A percentile compares a stretch with the other conserved stretches of the same genome.
Evolutionary conservation across 2,329 filamentous ascomycete species (phyloP).

Genomic region (Fusarium gaditjirri): DNA sequence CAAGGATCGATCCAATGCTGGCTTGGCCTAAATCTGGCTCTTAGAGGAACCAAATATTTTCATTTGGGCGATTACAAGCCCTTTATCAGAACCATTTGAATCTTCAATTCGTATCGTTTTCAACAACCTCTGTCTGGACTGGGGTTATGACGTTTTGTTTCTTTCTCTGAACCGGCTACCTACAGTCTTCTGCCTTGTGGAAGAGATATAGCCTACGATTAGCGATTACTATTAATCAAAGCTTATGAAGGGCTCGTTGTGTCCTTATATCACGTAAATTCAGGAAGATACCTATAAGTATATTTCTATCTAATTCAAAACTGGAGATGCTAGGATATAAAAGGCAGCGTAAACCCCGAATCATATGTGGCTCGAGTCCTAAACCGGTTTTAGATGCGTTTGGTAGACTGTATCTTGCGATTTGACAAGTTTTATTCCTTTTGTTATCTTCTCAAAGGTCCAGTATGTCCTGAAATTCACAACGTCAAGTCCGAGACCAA

Average conservation of each 20-base stretch:
- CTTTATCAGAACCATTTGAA: neutral
- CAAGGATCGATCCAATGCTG: neutral
- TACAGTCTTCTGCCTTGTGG: neutral
- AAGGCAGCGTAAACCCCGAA: neutral
- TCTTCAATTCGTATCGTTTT: neutral
- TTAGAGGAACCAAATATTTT: too few relatives aligned
- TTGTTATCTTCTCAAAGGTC: neutral
- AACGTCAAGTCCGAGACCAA: too few relatives aligned
- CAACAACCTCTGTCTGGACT: too few relatives aligned
- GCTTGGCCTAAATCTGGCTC: neutral
- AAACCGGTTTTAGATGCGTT: rapidly evolving
- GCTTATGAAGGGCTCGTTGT: neutral
- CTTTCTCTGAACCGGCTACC: neutral
- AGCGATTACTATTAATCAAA: neutral
- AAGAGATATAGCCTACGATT: neutral
- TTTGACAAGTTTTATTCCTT: neutral
- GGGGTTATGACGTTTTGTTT: neutral
- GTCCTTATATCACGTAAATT: neutral
- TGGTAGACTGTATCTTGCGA: rapidly evolving
- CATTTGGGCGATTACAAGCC: too few relatives aligned
- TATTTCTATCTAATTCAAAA: neutral
- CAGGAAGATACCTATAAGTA: neutral
- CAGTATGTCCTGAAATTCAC: too few relatives aligned
- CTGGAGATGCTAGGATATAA: too few relatives aligned
- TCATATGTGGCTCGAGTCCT: neutral